Evolutionary conservation across 192 early-diverging fungal genomes (phyloP), one percentile per base, ranked within the genome.

Genomic region (Globomyces pollinis-pini): DNA sequence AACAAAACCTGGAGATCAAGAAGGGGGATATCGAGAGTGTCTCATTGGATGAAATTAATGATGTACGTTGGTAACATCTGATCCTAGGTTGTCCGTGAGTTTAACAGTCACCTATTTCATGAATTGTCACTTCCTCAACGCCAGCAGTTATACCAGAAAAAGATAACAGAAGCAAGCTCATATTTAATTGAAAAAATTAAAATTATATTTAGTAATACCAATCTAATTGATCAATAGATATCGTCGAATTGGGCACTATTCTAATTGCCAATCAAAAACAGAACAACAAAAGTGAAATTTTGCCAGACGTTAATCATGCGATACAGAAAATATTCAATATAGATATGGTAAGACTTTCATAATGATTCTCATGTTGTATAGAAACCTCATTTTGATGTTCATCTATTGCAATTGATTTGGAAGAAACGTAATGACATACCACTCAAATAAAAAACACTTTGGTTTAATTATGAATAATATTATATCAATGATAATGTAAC

Each of bases 1-100:
- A 59, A 29, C 36, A 57, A 29, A 64, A 47, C 33, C 9, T 70
- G 2, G n/a, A 34, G 1, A 30, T 66, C 8, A 74, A 73, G 44
- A 58, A 66, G n/a, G 31, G 34, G 13, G 78, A 80, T 39, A n/a
- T 79, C 8, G 47, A 76, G 13, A 59, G 64, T 18, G 55, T 80
- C 20, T 38, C 67, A 3, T 58, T 73, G n/a, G 76, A 79, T 33
- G 77, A 79, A 49, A 66, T 79, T 38, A 70, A 73, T 52, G 74
- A 78, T 38, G 77, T 77, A 51, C 20, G n/a, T 18, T 18, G 41
- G 6, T 43, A n/a, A 18, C 16, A 18, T 12, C 41, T 0, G 41
- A 43, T 18, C n/a, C 41, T 0, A 43, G 41, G n/a, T 43, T 43
- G 41, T 6, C 41, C 6, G 41, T 18, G 16, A 43, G 41, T n/a